A percentile compares a stretch with the other conserved stretches of the same genome.
Conservation (phyloP, 768 basidiomycete genomes). For the Boletus tylopilopsis region DNA sequence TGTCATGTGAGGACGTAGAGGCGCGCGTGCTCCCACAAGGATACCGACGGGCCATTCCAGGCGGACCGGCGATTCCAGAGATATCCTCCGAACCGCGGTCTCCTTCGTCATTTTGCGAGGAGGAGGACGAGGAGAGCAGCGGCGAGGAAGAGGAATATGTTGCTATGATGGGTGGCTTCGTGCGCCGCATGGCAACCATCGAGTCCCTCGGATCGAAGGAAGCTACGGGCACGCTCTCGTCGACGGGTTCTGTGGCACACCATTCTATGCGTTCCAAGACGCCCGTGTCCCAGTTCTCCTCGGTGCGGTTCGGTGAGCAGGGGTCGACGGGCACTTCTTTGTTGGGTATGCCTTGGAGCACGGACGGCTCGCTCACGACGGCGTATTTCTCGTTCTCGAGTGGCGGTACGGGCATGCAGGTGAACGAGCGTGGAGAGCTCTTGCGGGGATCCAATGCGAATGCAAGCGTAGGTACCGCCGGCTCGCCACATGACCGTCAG, state of each 20-base stretch:
- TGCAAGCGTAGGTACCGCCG: slow-evolving; percentile 1
- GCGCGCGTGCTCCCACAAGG: neutral
- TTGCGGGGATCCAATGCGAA: neutral
- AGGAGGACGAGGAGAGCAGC: slow-evolving; percentile 7
- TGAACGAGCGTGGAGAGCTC: slow-evolving; percentile 30
- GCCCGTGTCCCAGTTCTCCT: slow-evolving; percentile 24
- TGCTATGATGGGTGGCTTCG: slow-evolving; percentile 57
- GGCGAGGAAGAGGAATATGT: slow-evolving; percentile 38
- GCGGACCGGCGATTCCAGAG: slow-evolving; percentile 6
- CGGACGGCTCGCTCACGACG: slow-evolving; percentile 19
- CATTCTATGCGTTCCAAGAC: slow-evolving; percentile 25
- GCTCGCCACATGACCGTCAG: slow-evolving; percentile 11
- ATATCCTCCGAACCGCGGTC: slow-evolving; percentile 14
- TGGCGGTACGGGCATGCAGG: slow-evolving; percentile 15
- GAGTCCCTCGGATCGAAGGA: slow-evolving; percentile 74
- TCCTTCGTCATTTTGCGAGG: slow-evolving; percentile 5
- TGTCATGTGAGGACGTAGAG: slow-evolving; percentile 3
- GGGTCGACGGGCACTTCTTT: slow-evolving; percentile 2
- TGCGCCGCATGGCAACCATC: slow-evolving; percentile 79
- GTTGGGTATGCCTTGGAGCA: neutral
- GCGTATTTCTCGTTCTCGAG: slow-evolving; percentile 26
- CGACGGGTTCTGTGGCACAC: slow-evolving; percentile 29
- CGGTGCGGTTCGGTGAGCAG: slow-evolving; percentile 18
- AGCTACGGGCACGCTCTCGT: slow-evolving; percentile 25
- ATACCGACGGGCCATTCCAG: neutral